Evolutionary conservation across 2,329 filamentous ascomycete species (phyloP).

Genomic region (Clonostachys rosea): DNA sequence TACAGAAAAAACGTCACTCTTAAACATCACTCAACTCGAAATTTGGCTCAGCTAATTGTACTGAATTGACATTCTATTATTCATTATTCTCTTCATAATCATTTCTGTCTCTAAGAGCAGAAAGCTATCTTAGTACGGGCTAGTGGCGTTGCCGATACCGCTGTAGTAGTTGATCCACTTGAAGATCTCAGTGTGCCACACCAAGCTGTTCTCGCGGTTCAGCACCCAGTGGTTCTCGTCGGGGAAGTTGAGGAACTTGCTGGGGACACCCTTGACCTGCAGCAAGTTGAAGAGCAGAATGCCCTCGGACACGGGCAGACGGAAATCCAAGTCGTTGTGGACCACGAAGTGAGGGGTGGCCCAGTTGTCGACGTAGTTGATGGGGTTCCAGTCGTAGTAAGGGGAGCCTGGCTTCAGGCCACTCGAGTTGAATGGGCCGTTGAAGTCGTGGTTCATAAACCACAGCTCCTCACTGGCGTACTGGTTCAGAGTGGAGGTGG

Average conservation of each 20-base stretch:
- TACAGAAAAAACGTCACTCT: too few relatives aligned
- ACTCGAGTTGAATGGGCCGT: constrained; percentile 45
- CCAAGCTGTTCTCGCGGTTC: constrained; percentile 78
- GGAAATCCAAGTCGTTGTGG: constrained; percentile 79
- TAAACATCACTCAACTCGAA: too few relatives aligned
- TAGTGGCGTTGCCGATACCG: constrained; percentile 22
- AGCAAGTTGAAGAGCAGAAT: constrained; percentile 74
- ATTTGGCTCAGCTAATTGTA: too few relatives aligned
- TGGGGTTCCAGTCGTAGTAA: constrained; percentile 24
- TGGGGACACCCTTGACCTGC: constrained; percentile 65
- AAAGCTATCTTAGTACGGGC: neutral
- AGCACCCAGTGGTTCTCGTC: constrained; percentile 70
- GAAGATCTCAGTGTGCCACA: constrained; percentile 80
- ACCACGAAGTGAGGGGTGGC: constrained; percentile 77
- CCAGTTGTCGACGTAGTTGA: constrained; percentile 51
- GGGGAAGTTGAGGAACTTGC: constrained; percentile 68
- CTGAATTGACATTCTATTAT: neutral
- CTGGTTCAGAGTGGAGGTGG: constrained; percentile 60
- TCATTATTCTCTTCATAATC: neutral
- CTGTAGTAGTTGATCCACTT: constrained; percentile 61
- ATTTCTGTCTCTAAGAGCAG: neutral
- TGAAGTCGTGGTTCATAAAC: constrained; percentile 56
- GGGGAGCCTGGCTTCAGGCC: constrained; percentile 62
- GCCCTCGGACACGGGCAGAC: constrained; percentile 77
- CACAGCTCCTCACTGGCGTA: constrained; percentile 56